Evolutionary conservation across 1,284 basidiomycete species (phyloP).

Genomic region (Porodaedalea pini): DNA sequence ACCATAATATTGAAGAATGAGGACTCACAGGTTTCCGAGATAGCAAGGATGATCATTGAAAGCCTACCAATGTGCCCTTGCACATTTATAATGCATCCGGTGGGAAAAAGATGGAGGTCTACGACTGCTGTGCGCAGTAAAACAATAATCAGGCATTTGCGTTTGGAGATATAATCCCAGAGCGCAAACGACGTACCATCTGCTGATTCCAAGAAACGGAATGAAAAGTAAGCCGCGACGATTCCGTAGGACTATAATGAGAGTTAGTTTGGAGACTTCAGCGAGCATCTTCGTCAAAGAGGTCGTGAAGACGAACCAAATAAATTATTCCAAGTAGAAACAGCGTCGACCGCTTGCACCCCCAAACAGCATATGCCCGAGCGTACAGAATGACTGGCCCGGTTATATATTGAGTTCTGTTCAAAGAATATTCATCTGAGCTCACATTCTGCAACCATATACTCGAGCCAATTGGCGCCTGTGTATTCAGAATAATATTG

Average conservation of each 20-base stretch:
- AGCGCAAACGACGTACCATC: background rate
- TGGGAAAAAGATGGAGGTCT: background rate
- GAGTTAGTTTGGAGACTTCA: no score
- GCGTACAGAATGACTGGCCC: constrained; percentile 1
- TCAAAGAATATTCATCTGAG: background rate
- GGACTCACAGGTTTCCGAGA: constrained; percentile 11
- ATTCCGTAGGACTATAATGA: background rate
- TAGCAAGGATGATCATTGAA: background rate
- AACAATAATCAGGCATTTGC: no score
- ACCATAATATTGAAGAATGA: background rate
- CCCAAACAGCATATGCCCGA: constrained; percentile 14
- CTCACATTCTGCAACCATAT: background rate
- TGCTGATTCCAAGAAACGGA: background rate
- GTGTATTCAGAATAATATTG: background rate
- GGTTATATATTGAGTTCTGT: background rate
- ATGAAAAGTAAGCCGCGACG: background rate
- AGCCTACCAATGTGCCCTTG: background rate
- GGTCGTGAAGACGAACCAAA: background rate
- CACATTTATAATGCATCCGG: background rate
- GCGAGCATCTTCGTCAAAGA: background rate
- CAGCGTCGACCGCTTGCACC: background rate
- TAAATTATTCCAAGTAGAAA: background rate
- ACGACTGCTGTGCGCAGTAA: background rate
- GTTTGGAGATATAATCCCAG: no score
- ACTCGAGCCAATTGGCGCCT: background rate